Percentiles rank a stretch among this genome's conserved stretches.
These are phyloP conservation scores for Eucalyptus viminalis DNA, from an alignment of 345 rosid species.

Conservation along the genomic window DNA sequence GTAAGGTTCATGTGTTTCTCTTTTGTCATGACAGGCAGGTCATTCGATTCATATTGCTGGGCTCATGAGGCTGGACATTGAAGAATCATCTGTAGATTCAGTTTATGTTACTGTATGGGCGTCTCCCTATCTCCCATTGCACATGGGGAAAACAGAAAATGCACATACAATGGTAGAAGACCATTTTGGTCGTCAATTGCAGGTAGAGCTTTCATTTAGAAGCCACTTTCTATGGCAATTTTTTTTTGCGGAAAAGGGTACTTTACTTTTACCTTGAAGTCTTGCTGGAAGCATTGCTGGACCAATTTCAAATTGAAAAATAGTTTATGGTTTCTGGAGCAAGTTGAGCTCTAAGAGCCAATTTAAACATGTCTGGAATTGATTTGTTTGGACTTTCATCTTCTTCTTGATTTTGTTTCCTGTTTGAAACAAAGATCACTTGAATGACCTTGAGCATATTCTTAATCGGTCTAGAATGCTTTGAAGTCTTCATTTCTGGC, in stretches of 20 bases:
- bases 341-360: neutral
- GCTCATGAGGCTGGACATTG: constrained; percentile 77
- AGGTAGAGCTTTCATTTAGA: constrained; percentile 25
- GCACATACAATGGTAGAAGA: constrained; percentile 41
- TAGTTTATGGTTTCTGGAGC: neutral
- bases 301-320: neutral
- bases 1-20: neutral
- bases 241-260: neutral
- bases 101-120: constrained; percentile 89
- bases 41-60: constrained; percentile 81
- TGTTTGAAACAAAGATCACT: neutral
- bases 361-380: neutral
- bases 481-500: neutral
- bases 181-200: constrained; percentile 78
- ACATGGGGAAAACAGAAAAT: constrained; percentile 92
- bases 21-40: constrained; percentile 48
- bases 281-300: neutral
- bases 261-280: neutral
- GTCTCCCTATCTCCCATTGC: constrained; percentile 76
- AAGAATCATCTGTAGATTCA: constrained; percentile 61
- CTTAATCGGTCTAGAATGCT: neutral
- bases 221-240: neutral
- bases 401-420: neutral
- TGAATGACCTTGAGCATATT: neutral
- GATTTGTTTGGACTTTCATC: neutral